A percentile compares a stretch with the other conserved stretches of the same genome.
Conservation (phyloP, 176 grass and related monocot genomes). For the Chrysopogon serrulatus region DNA sequence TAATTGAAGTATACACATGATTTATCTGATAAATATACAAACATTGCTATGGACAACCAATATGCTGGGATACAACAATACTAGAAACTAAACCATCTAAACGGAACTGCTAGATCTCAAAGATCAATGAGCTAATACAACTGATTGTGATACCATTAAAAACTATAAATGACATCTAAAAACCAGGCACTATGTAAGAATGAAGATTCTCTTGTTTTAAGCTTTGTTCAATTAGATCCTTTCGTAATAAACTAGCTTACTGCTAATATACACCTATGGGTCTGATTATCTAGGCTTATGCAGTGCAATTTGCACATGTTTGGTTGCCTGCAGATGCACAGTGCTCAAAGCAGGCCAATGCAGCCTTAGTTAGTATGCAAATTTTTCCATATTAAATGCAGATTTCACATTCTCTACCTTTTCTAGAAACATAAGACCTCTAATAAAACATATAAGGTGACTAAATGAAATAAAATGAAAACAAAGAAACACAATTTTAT, state of each 20-base stretch:
- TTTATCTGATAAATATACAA: not conserved
- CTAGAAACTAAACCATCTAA: not conserved
- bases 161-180: not conserved
- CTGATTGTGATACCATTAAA: not conserved
- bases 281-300: not conserved
- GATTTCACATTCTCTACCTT: not conserved
- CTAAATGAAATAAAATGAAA: too few relatives aligned
- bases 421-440: too few relatives aligned
- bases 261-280: not conserved
- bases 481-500: too few relatives aligned
- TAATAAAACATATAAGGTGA: too few relatives aligned
- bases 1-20: not conserved
- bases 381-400: not conserved
- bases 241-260: conserved; percentile 3
- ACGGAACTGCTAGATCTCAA: not conserved
- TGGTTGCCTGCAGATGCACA: too few relatives aligned
- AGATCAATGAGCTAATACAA: not conserved
- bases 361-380: not conserved
- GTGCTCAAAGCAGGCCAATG: too few relatives aligned
- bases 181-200: not conserved
- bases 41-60: not conserved
- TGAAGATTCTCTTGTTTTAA: conserved; percentile 9
- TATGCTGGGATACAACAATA: conserved; percentile 3
- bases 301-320: not conserved
- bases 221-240: not conserved